Evolutionary conservation across 139 green algal species (phyloP), one percentile per base, ranked within the genome.

Genomic region (Tetraselmis chui): DNA sequence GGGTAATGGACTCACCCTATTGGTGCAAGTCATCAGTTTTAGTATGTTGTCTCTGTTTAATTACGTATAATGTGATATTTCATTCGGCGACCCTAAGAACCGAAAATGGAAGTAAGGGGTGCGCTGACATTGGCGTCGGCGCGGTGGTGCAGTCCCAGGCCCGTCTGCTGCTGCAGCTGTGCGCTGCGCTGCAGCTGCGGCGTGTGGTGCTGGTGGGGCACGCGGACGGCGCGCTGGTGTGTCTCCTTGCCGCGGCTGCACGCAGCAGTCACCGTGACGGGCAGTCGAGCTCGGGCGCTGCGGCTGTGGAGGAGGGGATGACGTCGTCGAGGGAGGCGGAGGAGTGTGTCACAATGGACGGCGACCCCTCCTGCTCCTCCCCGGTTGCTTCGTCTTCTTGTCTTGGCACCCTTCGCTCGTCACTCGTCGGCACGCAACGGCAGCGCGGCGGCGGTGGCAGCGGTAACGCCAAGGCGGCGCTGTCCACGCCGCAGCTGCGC

Each of bases 151-250:
- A 67, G 45, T 85, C 76, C 0, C 90, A 94, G 79, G 88, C 91
- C 25, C 76, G 85, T 76, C 80, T 94, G n/a, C 30, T 89, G 58
- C 83, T 95, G 77, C 31, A 88, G 58, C 83, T 96, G 75, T 89
- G 83, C 30, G 11, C 23, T 0, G 59, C 31, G 24, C 81, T 95
- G 45, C 84, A 88, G 1, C 23, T 95, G n/a, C 31, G 32, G 31
- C 59, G 83, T 0, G 87, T 92, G 30, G 32, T 96, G 59, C 76
- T 96, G 1, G 86, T 89, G 0, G 92, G 87, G 18, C 91, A 95
- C 76, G 88, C 83, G 27, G 92, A 96, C 78, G 93, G 90, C 23
- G 93, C 91, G 78, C 76, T 94, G 30, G 75, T 95, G 1, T 88
- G 92, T 0, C 81, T 95, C 25, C 79, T 92, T 78, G 87, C 91